A percentile compares a stretch with the other conserved stretches of the same genome.
These are phyloP conservation scores for Acacia pycnantha DNA, from an alignment of 331 rosid species.

Conservation along the genomic window DNA sequence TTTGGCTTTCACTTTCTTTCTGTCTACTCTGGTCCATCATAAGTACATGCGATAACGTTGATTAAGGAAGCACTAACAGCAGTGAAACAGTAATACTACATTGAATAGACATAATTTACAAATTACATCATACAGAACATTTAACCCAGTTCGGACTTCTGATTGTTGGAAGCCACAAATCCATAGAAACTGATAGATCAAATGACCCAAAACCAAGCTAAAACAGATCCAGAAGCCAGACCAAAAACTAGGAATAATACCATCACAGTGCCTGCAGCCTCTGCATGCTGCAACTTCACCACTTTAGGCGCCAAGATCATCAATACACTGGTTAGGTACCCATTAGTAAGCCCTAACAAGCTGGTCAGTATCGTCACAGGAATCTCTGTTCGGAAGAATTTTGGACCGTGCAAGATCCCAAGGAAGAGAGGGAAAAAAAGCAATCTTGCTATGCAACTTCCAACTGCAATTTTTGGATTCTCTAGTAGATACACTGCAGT, in stretches of 20 bases:
- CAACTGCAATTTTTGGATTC: slow-evolving; percentile 58
- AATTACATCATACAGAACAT: not conserved
- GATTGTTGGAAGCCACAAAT: slow-evolving; percentile 8
- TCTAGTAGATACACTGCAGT: slow-evolving; percentile 67
- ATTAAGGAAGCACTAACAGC: not conserved
- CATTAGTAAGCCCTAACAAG: slow-evolving; percentile 85
- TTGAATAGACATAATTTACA: not conserved
- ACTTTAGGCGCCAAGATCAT: slow-evolving; percentile 82
- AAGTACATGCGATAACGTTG: not conserved
- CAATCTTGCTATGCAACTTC: slow-evolving; percentile 62
- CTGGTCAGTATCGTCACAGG: slow-evolving; percentile 69
- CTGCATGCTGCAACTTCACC: slow-evolving; percentile 74
- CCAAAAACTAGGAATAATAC: slow-evolving; percentile 75
- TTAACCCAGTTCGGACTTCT: slow-evolving; percentile 10
- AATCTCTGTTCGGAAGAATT: slow-evolving; percentile 79
- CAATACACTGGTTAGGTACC: slow-evolving; percentile 81
- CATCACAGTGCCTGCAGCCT: slow-evolving; percentile 76
- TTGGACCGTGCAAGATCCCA: slow-evolving; percentile 80
- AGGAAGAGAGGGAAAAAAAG: slow-evolving; percentile 86
- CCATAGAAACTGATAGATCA: slow-evolving; percentile 40
- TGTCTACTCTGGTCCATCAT: not conserved
- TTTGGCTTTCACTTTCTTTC: not conserved
- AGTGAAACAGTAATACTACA: not conserved
- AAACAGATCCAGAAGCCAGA: slow-evolving; percentile 73
- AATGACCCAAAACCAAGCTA: slow-evolving; percentile 88